Evolutionary conservation across 164 flowering plant species (phyloP), one percentile per base, ranked within the genome.

Genomic region (Aristolochia californica): DNA sequence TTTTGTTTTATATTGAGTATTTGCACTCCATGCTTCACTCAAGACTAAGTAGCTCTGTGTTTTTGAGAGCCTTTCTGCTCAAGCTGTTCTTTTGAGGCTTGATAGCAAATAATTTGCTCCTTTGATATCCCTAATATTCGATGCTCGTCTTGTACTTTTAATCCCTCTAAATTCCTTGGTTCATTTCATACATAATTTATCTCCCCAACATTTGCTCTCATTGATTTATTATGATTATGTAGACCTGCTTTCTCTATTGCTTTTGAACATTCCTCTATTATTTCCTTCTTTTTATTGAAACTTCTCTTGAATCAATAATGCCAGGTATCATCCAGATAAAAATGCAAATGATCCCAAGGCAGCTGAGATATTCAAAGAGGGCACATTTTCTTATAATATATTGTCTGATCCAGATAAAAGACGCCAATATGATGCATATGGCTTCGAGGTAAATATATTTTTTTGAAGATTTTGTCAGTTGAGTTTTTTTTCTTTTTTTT

Each of bases 241-340:
- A 1, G 2, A 7, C 18, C 14, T 55, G 45, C 20, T 34, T 55
- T 30, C 14, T 14, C 24, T 22, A 25, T 10, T 52, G 13, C 25
- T 30, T 28, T 53, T 53, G 27, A 17, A 53, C 30, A 17, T 16
- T 25, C 34, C 28, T 24, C 17, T 22, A 17, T 23, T 5, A 53
- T 20, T 17, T 47, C 15, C 5, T 47, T 47, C 8, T 16, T 20
- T 47, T 16, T 47, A 47, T 47, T 47, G 49, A 47, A 47, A 47
- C 22, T 48, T 48, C 51, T 48, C 22, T 4, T 48, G 22, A 22
- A 48, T n/a, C 22, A 48, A 22, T 22, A n/a, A n/a, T 18, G 20
- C 51, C 72, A 94, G 97, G 85, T 94, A 94, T 65, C 96, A 89
- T 77, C 99, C 99, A n/a, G 97, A 94, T 71, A 94, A 94, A 71